A percentile compares a stretch with the other conserved stretches of the same genome.
Conservation (phyloP, 2,329 filamentous ascomycete genomes). For the Aspergillus spinulosporus region DNA sequence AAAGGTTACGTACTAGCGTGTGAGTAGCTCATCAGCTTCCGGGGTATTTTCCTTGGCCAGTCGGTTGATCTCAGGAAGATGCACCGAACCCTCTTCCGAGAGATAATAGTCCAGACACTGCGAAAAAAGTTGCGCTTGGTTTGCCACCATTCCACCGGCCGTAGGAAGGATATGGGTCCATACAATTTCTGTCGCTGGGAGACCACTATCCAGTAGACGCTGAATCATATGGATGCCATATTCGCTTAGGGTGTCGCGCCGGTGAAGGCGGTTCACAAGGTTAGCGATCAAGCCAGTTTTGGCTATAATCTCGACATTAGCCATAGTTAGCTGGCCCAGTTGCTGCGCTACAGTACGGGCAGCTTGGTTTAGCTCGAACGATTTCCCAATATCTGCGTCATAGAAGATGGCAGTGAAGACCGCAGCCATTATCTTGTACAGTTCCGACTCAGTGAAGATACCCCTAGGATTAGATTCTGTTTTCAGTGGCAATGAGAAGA, state of each 20-base stretch:
- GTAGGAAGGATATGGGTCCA: conserved; percentile 61
- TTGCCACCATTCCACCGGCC: conserved; percentile 57
- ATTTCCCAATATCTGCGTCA: conserved; percentile 54
- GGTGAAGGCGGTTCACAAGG: conserved; percentile 44
- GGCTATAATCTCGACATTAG: conserved; percentile 50
- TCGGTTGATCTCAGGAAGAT: conserved; percentile 51
- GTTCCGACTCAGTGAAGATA: conserved; percentile 55
- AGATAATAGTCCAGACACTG: conserved; percentile 61
- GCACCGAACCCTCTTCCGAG: conserved; percentile 47
- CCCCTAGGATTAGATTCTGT: conserved; percentile 52
- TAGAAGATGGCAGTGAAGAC: conserved; percentile 58
- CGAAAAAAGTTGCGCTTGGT: conserved; percentile 59
- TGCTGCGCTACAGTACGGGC: conserved; percentile 50
- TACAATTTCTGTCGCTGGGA: conserved; percentile 52
- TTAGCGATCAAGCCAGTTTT: conserved; percentile 43
- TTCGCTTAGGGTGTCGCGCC: conserved; percentile 46
- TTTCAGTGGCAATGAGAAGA: conserved; percentile 59
- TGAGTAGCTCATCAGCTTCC: conserved; percentile 50
- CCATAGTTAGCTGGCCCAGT: conserved; percentile 52
- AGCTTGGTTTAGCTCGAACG: conserved; percentile 53
- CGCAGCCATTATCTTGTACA: conserved; percentile 55
- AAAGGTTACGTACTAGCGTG: conserved; percentile 49
- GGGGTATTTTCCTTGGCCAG: conserved; percentile 49
- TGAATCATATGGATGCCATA: conserved; percentile 60
- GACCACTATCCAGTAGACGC: conserved; percentile 50